phyloP scores from a whole-genome alignment of 257 asterid species.

The Primulina eburnea region DNA sequence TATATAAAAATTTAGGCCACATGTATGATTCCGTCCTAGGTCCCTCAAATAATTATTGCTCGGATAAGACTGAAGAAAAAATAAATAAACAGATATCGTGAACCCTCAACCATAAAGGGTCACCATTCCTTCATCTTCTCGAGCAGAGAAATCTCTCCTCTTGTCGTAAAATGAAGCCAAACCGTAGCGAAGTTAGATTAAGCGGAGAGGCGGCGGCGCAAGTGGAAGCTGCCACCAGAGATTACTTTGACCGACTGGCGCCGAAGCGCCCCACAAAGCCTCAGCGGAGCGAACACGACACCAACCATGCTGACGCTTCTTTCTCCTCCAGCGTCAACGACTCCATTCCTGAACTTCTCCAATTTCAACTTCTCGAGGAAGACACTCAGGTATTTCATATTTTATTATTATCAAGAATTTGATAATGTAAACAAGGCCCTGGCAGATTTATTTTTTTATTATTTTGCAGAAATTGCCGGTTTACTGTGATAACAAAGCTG shows the following conservation, averaged over 20 bases:
- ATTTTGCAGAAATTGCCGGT: slow-evolving; percentile 54
- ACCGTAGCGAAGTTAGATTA: slow-evolving; percentile 75
- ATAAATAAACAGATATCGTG: too few relatives aligned
- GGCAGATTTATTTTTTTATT: too few relatives aligned
- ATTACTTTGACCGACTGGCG: slow-evolving; percentile 62
- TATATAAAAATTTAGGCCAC: too few relatives aligned
- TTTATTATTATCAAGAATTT: too few relatives aligned
- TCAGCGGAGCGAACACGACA: slow-evolving; percentile 77
- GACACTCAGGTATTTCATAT: slow-evolving; percentile 46
- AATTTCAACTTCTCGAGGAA: slow-evolving; percentile 66
- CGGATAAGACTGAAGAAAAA: too few relatives aligned
- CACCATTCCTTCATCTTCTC: too few relatives aligned
- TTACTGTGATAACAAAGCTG: slow-evolving; percentile 39
- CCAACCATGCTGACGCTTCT: slow-evolving; percentile 47
- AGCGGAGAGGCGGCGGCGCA: slow-evolving; percentile 57
- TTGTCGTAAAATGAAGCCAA: slow-evolving; percentile 31
- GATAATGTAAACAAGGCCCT: too few relatives aligned
- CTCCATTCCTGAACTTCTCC: slow-evolving; percentile 50
- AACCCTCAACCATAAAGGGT: too few relatives aligned
- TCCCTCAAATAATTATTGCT: too few relatives aligned
- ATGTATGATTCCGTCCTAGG: too few relatives aligned
- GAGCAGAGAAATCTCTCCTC: too few relatives aligned
- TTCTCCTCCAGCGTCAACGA: slow-evolving; percentile 19
- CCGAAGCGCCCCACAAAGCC: slow-evolving; percentile 92
- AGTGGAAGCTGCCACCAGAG: slow-evolving; percentile 60